Conservation (phyloP, 2,329 filamentous ascomycete species). For the Monosporascus ibericus region DNA sequence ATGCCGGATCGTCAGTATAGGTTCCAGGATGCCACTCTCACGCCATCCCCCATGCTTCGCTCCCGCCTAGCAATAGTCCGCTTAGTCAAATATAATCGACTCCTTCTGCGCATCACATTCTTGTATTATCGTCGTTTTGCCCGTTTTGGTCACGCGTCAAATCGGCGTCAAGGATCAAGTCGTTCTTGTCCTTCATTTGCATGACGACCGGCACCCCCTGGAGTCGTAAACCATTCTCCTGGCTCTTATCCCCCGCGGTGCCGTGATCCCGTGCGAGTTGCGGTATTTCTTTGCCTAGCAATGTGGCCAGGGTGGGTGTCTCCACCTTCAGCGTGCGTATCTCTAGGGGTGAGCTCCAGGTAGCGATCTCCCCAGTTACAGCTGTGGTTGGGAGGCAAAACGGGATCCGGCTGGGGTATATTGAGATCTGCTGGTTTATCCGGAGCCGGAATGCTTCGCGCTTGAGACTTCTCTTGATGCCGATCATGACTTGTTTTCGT, state of each 20-base stretch:
- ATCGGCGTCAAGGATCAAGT: slow-evolving; percentile 46
- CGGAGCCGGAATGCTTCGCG: not conserved
- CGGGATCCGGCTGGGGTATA: slow-evolving; percentile 27
- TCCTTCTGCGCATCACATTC: too few relatives aligned
- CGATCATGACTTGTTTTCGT: not conserved
- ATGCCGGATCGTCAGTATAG: too few relatives aligned
- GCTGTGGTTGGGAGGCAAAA: slow-evolving; percentile 32
- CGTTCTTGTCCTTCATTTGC: slow-evolving; percentile 42
- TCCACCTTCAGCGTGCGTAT: slow-evolving; percentile 36
- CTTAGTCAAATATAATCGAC: too few relatives aligned
- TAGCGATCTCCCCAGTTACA: slow-evolving; percentile 39
- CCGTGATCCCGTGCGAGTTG: not conserved
- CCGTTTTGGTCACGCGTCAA: slow-evolving; percentile 20
- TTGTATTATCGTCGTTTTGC: too few relatives aligned
- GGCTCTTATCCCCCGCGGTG: not conserved
- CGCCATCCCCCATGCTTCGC: too few relatives aligned
- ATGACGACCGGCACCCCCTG: slow-evolving; percentile 46
- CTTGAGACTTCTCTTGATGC: not conserved
- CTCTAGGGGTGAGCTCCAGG: slow-evolving; percentile 32
- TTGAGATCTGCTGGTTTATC: slow-evolving; percentile 14
- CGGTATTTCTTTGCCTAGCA: not conserved
- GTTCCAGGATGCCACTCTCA: too few relatives aligned
- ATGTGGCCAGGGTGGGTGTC: slow-evolving; percentile 17
- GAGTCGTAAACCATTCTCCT: slow-evolving; percentile 30
- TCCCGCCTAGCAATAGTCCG: too few relatives aligned